Percentiles rank a stretch among this genome's conserved stretches.
Evolutionary conservation across 1,284 basidiomycete species (phyloP).

Genomic region (Cutaneotrichosporon spelunceum): DNA sequence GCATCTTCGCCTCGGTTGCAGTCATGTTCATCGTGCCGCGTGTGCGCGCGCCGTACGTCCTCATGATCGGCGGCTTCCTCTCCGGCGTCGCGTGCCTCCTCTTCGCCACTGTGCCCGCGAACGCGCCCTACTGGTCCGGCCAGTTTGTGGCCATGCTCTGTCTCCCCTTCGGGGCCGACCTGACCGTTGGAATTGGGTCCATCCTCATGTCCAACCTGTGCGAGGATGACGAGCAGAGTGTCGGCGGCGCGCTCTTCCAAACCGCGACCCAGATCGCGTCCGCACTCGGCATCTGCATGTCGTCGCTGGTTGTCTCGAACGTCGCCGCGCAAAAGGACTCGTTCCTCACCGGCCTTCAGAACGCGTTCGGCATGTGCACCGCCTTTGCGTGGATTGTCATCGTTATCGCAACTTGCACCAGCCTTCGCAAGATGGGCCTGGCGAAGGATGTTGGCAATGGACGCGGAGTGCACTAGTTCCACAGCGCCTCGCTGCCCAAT

Average conservation of each 20-base stretch:
- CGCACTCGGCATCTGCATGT: slow-evolving; percentile 34
- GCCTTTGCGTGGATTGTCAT: slow-evolving; percentile 26
- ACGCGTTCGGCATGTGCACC: slow-evolving; percentile 30
- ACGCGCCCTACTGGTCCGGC: slow-evolving; percentile 37
- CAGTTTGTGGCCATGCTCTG: slow-evolving; percentile 35
- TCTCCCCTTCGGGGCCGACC: slow-evolving; percentile 37
- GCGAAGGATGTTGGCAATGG: slow-evolving; percentile 19
- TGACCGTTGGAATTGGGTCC: slow-evolving; percentile 36
- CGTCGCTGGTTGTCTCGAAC: slow-evolving; percentile 24
- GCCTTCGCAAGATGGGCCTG: slow-evolving; percentile 21
- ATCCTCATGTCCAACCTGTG: slow-evolving; percentile 41
- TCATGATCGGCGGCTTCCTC: slow-evolving; percentile 31
- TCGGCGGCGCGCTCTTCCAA: slow-evolving; percentile 40
- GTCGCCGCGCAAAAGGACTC: slow-evolving; percentile 16
- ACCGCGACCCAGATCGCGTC: slow-evolving; percentile 31
- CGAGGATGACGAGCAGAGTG: slow-evolving; percentile 35
- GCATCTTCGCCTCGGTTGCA: slow-evolving; percentile 29
- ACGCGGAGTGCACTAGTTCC: slow-evolving; percentile 8
- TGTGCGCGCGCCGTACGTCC: slow-evolving; percentile 30
- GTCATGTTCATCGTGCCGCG: slow-evolving; percentile 32
- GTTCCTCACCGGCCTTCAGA: slow-evolving; percentile 25
- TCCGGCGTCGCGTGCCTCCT: slow-evolving; percentile 30
- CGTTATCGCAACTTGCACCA: slow-evolving; percentile 15
- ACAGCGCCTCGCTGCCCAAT: neutral
- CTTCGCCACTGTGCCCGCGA: slow-evolving; percentile 32